Percentiles rank a stretch among this genome's conserved stretches.
Conservation (phyloP, 805 yeast genomes). For the Myxozyma mucilagina region DNA sequence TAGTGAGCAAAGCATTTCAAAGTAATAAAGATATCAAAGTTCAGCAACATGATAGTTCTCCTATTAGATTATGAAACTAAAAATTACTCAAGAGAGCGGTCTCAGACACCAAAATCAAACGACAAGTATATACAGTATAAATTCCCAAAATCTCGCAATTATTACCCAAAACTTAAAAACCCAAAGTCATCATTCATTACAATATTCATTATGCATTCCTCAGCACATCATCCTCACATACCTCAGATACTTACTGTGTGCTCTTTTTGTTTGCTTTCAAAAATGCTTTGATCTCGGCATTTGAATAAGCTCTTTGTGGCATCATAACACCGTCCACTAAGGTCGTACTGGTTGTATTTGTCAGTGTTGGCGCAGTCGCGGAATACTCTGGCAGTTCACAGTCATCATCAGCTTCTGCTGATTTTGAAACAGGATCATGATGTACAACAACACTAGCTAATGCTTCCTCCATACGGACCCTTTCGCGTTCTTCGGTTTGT, state of each 20-base stretch:
- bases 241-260: neutral
- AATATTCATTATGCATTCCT: too few relatives aligned
- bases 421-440: neutral
- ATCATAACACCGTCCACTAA: neutral
- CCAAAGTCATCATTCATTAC: too few relatives aligned
- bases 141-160: too few relatives aligned
- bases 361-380: neutral
- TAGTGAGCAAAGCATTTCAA: too few relatives aligned
- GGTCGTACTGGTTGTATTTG: neutral
- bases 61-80: too few relatives aligned
- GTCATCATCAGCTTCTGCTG: neutral
- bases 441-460: slow-evolving; percentile 22
- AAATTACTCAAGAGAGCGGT: too few relatives aligned
- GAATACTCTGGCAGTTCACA: neutral
- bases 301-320: slow-evolving; percentile 22
- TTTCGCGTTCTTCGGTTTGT: slow-evolving; percentile 27
- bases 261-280: slow-evolving; percentile 5
- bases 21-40: too few relatives aligned
- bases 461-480: slow-evolving; percentile 1
- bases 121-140: too few relatives aligned
- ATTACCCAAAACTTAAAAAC: too few relatives aligned
- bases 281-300: slow-evolving; percentile 25
- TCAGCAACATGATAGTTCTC: too few relatives aligned
- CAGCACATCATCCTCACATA: too few relatives aligned
- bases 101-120: too few relatives aligned